Conservation (phyloP, 1,284 basidiomycete species). For the Dichomitus squalens region DNA sequence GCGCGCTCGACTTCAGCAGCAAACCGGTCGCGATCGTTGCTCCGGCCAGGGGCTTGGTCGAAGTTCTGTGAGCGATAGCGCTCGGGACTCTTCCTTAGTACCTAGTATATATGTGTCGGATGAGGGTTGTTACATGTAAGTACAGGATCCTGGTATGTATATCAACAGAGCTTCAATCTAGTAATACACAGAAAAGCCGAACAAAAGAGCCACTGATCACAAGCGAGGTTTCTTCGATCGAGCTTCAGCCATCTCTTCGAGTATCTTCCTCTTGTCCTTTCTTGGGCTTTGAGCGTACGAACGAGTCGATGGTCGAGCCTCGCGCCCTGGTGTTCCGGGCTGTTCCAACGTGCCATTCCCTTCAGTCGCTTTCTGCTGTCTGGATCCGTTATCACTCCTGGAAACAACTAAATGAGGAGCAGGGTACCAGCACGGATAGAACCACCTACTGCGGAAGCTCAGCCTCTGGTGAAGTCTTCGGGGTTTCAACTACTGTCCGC, state of each 20-base stretch:
- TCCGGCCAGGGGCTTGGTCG: constrained; percentile 35
- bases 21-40: constrained; percentile 44
- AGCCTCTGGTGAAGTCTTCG: not conserved
- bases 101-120: not conserved
- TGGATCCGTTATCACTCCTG: not conserved
- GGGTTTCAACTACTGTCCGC: constrained; percentile 1
- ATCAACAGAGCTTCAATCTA: too few relatives aligned
- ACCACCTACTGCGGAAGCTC: not conserved
- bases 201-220: not conserved
- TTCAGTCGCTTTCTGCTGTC: not conserved
- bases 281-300: constrained; percentile 37
- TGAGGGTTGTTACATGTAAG: too few relatives aligned
- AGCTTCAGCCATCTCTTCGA: constrained; percentile 37
- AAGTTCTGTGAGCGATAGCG: constrained; percentile 32
- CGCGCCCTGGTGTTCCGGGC: not conserved
- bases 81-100: not conserved
- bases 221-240: constrained; percentile 18
- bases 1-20: constrained; percentile 43
- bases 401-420: not conserved
- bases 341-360: too few relatives aligned
- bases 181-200: too few relatives aligned
- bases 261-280: constrained; percentile 39
- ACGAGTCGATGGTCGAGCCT: not conserved
- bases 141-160: too few relatives aligned
- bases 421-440: too few relatives aligned